Percentiles rank a stretch among this genome's conserved stretches.
phyloP scores from a whole-genome alignment of 2,329 filamentous ascomycete species.

The Cladophialophora bantiana region DNA sequence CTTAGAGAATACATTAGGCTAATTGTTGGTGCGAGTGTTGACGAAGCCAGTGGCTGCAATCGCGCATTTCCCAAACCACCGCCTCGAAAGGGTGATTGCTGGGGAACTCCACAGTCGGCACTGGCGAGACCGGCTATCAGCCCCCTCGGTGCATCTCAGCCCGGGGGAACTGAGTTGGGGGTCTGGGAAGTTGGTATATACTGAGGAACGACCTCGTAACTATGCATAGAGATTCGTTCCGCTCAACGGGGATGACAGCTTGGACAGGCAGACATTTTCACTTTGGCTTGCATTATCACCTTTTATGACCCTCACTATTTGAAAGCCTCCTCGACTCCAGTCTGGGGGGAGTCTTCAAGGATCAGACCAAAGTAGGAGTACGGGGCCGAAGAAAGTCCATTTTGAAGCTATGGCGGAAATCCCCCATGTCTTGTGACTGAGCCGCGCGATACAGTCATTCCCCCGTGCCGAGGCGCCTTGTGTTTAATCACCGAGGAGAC shows the following conservation, averaged over 20 bases:
- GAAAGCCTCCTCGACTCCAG: background rate
- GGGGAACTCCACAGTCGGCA: background rate
- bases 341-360: background rate
- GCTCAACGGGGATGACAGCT: background rate
- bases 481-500: background rate
- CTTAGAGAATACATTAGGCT: constrained; percentile 3
- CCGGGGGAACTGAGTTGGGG: background rate
- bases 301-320: background rate
- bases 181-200: background rate
- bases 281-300: background rate
- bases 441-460: background rate
- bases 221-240: background rate
- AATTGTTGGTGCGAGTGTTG: background rate
- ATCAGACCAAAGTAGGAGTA: background rate
- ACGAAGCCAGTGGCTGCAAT: background rate
- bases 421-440: background rate
- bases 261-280: background rate
- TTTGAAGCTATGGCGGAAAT: background rate
- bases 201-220: background rate
- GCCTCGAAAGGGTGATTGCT: background rate
- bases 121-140: background rate
- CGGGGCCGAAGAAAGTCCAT: background rate
- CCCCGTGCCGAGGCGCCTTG: background rate
- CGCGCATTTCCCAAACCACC: background rate
- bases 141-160: constrained; percentile 1